Conservation (phyloP, 2,329 filamentous ascomycete genomes). For the Cladorrhinum sp. region DNA sequence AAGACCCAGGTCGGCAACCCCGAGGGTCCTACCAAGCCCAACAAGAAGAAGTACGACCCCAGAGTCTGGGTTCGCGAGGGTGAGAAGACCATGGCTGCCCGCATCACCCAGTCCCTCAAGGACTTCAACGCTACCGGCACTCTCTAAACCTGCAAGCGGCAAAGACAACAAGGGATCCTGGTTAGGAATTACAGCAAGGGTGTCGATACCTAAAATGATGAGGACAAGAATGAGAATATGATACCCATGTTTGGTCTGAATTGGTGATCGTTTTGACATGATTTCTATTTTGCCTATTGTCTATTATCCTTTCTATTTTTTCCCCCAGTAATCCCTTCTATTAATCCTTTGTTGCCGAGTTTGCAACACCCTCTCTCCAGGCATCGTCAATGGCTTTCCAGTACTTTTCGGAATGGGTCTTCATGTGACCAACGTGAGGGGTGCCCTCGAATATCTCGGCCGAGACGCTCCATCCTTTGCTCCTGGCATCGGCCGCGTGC, state of each 20-base stretch:
- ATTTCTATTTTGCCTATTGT: no score
- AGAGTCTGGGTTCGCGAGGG: conserved; percentile 56
- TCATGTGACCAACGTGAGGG: conserved; percentile 60
- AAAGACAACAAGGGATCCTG: no score
- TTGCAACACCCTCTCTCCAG: conserved; percentile 17
- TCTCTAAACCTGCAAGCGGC: conserved; percentile 53
- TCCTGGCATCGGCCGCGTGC: conserved; percentile 47
- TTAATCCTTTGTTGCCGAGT: no score
- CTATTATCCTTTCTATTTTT: neutral
- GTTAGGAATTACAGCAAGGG: neutral
- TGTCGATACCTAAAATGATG: conserved; percentile 2
- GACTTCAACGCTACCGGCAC: conserved; percentile 88
- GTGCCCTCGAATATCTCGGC: conserved; percentile 55
- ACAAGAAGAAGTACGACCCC: conserved; percentile 68
- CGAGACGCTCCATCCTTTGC: conserved; percentile 47
- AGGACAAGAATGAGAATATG: neutral
- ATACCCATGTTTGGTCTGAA: neutral
- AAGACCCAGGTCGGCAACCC: conserved; percentile 87
- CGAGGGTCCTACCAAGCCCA: conserved; percentile 89
- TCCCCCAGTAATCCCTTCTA: no score
- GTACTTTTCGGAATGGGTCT: conserved; percentile 54
- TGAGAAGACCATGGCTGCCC: conserved; percentile 91
- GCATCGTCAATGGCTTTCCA: conserved; percentile 45
- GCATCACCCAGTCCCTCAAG: conserved; percentile 75
- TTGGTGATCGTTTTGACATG: neutral